Evolutionary conservation across 2,329 filamentous ascomycete genomes (phyloP).

Genomic region (Byssochlamys sp.): DNA sequence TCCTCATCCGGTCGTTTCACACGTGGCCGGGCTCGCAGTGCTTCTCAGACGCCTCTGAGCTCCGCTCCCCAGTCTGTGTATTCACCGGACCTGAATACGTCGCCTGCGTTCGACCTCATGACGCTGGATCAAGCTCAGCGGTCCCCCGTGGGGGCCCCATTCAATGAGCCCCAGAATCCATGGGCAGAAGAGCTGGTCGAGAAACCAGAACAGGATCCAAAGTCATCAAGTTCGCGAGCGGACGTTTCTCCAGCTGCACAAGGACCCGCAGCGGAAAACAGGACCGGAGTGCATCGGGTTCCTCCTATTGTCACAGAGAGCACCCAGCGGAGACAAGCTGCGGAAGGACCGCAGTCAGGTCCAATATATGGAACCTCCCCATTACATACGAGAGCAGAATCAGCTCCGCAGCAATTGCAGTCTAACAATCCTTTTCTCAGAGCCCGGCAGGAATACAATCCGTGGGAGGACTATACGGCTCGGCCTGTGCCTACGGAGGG

Average conservation of each 20-base stretch:
- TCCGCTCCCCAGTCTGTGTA: slow-evolving; percentile 24
- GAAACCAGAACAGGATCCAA: slow-evolving; percentile 7
- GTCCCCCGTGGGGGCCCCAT: slow-evolving; percentile 23
- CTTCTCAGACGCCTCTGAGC: slow-evolving; percentile 15
- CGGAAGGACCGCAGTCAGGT: slow-evolving; percentile 13
- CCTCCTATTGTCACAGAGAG: slow-evolving; percentile 15
- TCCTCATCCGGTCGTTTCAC: slow-evolving; percentile 19
- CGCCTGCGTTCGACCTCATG: slow-evolving; percentile 30
- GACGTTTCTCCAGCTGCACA: not conserved
- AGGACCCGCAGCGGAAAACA: slow-evolving; percentile 2
- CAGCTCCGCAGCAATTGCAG: slow-evolving; percentile 20
- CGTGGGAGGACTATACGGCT: slow-evolving; percentile 5
- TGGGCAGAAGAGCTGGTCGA: slow-evolving; percentile 24
- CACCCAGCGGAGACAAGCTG: slow-evolving; percentile 12
- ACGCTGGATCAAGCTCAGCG: slow-evolving; percentile 28
- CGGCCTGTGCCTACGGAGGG: not conserved
- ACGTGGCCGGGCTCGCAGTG: slow-evolving; percentile 19
- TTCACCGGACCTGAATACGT: slow-evolving; percentile 29
- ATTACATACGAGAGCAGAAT: slow-evolving; percentile 9
- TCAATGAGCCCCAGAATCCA: slow-evolving; percentile 18
- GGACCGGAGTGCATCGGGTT: slow-evolving; percentile 7
- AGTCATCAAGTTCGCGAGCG: not conserved
- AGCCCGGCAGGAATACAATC: slow-evolving; percentile 11
- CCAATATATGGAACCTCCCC: slow-evolving; percentile 8
- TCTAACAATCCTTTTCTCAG: slow-evolving; percentile 35